Conservation (phyloP, 2,329 filamentous ascomycete species). For the Ceratocystiopsis sp. region DNA sequence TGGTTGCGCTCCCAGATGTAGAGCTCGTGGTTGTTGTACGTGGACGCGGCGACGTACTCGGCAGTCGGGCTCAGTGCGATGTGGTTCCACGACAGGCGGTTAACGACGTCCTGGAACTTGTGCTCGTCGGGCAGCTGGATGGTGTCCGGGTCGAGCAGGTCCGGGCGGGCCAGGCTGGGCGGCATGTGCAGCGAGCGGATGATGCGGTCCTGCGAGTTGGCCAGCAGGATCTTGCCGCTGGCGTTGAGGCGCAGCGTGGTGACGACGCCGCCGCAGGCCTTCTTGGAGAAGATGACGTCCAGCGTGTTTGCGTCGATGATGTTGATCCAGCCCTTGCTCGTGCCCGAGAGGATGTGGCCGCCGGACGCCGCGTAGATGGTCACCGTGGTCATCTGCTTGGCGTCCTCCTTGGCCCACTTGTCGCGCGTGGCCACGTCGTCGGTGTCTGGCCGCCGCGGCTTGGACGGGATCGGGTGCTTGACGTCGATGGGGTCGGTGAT, state of each 20-base stretch:
- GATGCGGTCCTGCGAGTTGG: constrained; percentile 88
- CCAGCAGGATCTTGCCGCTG: constrained; percentile 72
- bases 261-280: constrained; percentile 73
- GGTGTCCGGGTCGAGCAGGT: constrained; percentile 58
- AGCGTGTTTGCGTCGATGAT: constrained; percentile 72
- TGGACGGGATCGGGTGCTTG: constrained; percentile 65
- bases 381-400: constrained; percentile 87
- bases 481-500: constrained; percentile 50
- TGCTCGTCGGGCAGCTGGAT: constrained; percentile 87
- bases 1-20: constrained; percentile 96
- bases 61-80: constrained; percentile 87
- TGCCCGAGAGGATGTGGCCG: constrained; percentile 79
- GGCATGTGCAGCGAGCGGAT: constrained; percentile 86
- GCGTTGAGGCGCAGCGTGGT: constrained; percentile 71
- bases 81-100: constrained; percentile 89
- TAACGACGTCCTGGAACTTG: constrained; percentile 96
- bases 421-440: constrained; percentile 58
- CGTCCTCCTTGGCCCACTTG: constrained; percentile 80
- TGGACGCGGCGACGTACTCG: constrained; percentile 91
- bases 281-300: constrained; percentile 75
- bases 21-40: constrained; percentile 95
- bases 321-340: constrained; percentile 91
- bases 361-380: constrained; percentile 76
- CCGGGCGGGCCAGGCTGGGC: constrained; percentile 42
- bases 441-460: constrained; percentile 55